Conservation (phyloP, 2,329 filamentous ascomycete species). For the Orbilia javanica region DNA sequence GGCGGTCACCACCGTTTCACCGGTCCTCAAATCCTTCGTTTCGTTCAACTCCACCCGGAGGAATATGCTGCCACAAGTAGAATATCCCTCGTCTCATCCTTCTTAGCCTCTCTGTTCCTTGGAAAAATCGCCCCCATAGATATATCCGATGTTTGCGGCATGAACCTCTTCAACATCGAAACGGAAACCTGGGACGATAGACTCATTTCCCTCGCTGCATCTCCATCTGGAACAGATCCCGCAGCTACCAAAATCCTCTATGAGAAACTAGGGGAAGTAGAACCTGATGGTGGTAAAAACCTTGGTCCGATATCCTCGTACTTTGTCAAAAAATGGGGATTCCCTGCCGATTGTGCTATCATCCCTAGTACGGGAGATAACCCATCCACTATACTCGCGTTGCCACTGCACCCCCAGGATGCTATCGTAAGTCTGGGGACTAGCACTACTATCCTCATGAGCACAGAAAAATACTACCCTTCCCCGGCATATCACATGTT, state of each 20-base stretch:
- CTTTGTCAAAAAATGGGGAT: constrained; percentile 82
- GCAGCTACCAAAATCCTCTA: constrained; percentile 76
- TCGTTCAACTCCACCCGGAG: constrained; percentile 81
- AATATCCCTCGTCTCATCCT: constrained; percentile 95
- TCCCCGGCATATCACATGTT: constrained; percentile 96
- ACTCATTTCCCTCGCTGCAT: constrained; percentile 79
- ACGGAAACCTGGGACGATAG: constrained; percentile 78
- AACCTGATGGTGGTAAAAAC: constrained; percentile 81
- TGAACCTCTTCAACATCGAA: constrained; percentile 95
- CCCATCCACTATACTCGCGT: constrained; percentile 90
- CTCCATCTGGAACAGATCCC: constrained; percentile 66
- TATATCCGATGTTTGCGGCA: constrained; percentile 93
- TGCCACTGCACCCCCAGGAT: constrained; percentile 87
- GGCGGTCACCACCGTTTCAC: constrained; percentile 98
- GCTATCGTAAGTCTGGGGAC: constrained; percentile 96
- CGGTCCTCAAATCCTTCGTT: constrained; percentile 93
- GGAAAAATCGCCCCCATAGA: constrained; percentile 89
- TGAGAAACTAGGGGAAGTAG: constrained; percentile 82
- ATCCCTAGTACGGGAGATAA: constrained; percentile 96
- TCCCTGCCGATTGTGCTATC: constrained; percentile 77
- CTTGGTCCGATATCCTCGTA: constrained; percentile 82
- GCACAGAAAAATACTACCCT: constrained; percentile 88
- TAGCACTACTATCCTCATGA: constrained; percentile 97
- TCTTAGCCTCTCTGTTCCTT: constrained; percentile 89
- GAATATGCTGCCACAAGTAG: constrained; percentile 83